These are phyloP conservation scores for Pseudozyma tsukubaensis DNA, from an alignment of 1,284 basidiomycete species.

Conservation along the genomic window DNA sequence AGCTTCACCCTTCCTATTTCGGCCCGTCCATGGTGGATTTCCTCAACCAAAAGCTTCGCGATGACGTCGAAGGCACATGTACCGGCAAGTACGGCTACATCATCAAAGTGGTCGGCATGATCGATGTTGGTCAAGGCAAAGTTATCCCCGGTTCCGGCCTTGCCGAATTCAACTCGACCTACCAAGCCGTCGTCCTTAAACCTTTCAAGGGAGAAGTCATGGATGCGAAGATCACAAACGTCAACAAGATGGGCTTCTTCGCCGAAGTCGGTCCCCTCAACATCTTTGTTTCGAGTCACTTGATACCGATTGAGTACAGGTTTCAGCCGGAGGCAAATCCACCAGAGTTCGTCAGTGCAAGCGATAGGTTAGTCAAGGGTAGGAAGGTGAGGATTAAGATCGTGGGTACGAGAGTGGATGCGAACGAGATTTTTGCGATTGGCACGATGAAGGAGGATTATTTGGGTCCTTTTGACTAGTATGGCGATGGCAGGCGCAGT, in stretches of 20 bases:
- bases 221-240: slow-evolving; percentile 93
- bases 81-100: slow-evolving; percentile 92
- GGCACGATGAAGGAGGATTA: slow-evolving; percentile 68
- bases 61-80: slow-evolving; percentile 97
- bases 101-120: slow-evolving; percentile 85
- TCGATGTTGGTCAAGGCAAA: slow-evolving; percentile 71
- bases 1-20: slow-evolving; percentile 97
- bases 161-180: slow-evolving; percentile 78
- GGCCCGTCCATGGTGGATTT: slow-evolving; percentile 94
- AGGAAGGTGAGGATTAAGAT: slow-evolving; percentile 92
- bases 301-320: slow-evolving; percentile 74
- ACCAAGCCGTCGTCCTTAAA: slow-evolving; percentile 67
- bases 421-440: slow-evolving; percentile 81
- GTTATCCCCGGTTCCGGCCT: slow-evolving; percentile 91
- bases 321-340: slow-evolving; percentile 68
- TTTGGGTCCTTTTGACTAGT: slow-evolving; percentile 59
- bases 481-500: no score
- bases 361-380: slow-evolving; percentile 78
- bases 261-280: slow-evolving; percentile 86
- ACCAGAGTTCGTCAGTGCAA: slow-evolving; percentile 62
- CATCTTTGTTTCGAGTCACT: slow-evolving; percentile 82
- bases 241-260: slow-evolving; percentile 99
- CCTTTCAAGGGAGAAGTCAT: slow-evolving; percentile 97
- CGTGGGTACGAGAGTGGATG: slow-evolving; percentile 94
- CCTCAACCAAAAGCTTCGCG: slow-evolving; percentile 90